These are phyloP conservation scores for Daldinia caldariorum DNA, from an alignment of 495 filamentous ascomycete species.

Conservation along the genomic window DNA sequence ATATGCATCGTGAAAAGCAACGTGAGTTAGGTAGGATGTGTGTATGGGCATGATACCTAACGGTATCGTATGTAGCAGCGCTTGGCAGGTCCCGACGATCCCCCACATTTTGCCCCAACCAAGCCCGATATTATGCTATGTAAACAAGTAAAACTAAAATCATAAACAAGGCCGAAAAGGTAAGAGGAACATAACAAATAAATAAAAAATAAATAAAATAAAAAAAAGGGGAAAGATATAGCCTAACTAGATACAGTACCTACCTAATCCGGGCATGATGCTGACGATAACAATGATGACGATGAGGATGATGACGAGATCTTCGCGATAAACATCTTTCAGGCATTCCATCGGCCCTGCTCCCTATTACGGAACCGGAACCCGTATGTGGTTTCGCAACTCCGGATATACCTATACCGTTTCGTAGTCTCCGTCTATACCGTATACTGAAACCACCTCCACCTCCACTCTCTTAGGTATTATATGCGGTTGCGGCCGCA, in stretches of 20 bases:
- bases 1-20: conserved; percentile 4
- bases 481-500: conserved; percentile 9
- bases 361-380: not conserved
- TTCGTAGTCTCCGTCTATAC: not conserved
- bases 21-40: conserved; percentile 1
- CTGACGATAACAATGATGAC: conserved; percentile 3
- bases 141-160: not conserved
- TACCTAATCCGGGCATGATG: conserved; percentile 18
- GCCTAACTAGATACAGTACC: conserved; percentile 9
- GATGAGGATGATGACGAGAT: conserved; percentile 9
- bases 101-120: conserved; percentile 26
- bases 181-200: not conserved
- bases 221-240: not conserved
- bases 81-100: conserved; percentile 21
- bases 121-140: not conserved
- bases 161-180: too few species aligned
- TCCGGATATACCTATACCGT: conserved; percentile 3
- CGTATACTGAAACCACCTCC: not conserved
- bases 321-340: conserved; percentile 1
- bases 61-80: not conserved
- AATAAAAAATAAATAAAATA: not conserved
- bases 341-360: conserved; percentile 1
- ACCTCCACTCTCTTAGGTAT: too few species aligned
- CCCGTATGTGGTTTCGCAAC: conserved; percentile 10
- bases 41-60: too few species aligned